Base-by-base conservation (phyloP, 345 rosid genomes). In the Pugionium dolabratum region DNA sequence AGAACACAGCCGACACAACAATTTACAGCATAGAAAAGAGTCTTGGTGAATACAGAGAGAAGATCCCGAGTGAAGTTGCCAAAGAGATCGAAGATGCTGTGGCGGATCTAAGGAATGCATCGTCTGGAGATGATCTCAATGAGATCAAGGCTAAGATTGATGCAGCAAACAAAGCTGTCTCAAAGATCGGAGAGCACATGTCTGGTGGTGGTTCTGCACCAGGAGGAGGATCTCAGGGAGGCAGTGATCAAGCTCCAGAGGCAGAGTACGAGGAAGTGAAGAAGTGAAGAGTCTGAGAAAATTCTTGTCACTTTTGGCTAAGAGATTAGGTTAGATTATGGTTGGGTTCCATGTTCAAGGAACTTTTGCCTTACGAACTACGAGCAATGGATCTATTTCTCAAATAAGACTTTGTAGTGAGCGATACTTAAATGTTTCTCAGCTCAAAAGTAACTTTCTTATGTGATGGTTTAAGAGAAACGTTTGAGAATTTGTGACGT, bases 171-270 rank as follows among this genome's bases (percentile, higher is more conserved):
- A 86, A 89, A 72, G 90, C 94, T 1, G 87, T 85, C 7, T 86
- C 98, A 0, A 89, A 91, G 90, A 88, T 91, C 8, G 98, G 92
- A 49, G 81, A 91, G 68, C 96, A 86, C 67, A 85, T 91, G 92
- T 53, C 84, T 1, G 85, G 87, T 9, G 83, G 83, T 18, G 75
- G 77, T 9, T 46, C 85, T 37, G 66, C 80, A 27, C 62, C 91
- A 2, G 88, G 83, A 35, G 94, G 88, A 33, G 86, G 88, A 10
- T 63, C 85, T 7, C 79, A 79, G 56, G 91, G 89, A 49, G 94
- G 96, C 26, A 88, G 83, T 7, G 94, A 91, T 2, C 85, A 82
- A 74, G 52, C 98, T 33, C 78, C 85, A 0, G 98, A 91, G 66
- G 96, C 96, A 0, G 98, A 91, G 40, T 91, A 81, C 26, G 92